Evolutionary conservation across 768 basidiomycete species (phyloP).

Genomic region (Mycena filopes): DNA sequence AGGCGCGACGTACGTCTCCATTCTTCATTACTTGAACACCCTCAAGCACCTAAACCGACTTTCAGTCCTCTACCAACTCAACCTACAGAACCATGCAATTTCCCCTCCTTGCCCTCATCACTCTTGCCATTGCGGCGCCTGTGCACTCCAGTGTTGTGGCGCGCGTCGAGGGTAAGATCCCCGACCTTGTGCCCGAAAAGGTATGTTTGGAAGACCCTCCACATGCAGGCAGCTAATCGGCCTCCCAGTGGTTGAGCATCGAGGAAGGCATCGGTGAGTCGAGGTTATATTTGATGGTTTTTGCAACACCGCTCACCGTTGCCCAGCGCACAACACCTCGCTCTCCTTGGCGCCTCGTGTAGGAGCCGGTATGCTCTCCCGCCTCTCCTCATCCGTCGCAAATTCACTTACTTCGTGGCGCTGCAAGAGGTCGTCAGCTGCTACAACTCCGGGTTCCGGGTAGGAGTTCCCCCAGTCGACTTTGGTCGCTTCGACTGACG

Average conservation of each 20-base stretch:
- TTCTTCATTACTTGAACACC: no score
- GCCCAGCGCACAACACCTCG: neutral
- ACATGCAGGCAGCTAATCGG: neutral
- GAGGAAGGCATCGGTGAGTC: slow-evolving; percentile 1
- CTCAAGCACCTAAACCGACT: no score
- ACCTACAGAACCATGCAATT: no score
- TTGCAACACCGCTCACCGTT: no score
- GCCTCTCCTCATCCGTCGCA: no score
- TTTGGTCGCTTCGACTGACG: neutral
- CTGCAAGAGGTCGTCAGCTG: neutral
- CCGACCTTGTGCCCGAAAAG: neutral
- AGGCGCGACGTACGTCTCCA: no score
- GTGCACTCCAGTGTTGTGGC: neutral
- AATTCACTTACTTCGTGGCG: no score
- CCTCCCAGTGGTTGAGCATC: slow-evolving; percentile 13
- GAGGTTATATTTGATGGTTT: neutral
- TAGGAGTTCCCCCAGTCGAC: no score
- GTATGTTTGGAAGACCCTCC: neutral
- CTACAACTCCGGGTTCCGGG: neutral
- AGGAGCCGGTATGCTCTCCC: no score
- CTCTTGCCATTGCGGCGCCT: neutral
- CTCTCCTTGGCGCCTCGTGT: neutral
- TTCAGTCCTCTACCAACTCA: no score
- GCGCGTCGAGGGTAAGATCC: neutral
- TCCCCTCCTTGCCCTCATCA: neutral